Evolutionary conservation across 257 asterid genomes (phyloP), one percentile per base, ranked within the genome.

Genomic region (Cordia subcordata): DNA sequence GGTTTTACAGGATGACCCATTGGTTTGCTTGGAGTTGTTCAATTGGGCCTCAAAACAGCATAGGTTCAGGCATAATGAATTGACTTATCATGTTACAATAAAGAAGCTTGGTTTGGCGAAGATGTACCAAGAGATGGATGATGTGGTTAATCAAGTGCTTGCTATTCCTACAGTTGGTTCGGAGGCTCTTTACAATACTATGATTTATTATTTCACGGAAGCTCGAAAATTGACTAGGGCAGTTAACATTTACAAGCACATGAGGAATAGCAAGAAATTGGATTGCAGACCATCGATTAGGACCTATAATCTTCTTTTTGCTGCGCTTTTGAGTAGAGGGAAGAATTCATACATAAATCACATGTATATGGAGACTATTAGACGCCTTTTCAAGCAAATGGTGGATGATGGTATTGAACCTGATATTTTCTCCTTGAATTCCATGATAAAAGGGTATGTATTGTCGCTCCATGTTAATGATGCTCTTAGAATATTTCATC

Each of bases 11-110:
- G 70, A 74, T 21, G 95, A 88, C 47, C 95, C 95, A 20, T 58
- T 91, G 45, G 82, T 91, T 51, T 88, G 95, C 70, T 73, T 85
- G 17, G 98, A 91, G 88, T 72, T 91, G 61, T 88, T 85, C 72
- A 91, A 85, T 66, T 88, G 98, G 98, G 98, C 98, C 1, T 70
- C 93, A 0, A 79, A 84, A 23, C 95, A 91, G 74, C 96, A 86
- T 66, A 77, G 96, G 68, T 91, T 87, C 57, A 72, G 81, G 75
- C 98, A 91, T 71, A 61, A 63, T 68, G 88, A 68, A 54, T 68
- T 69, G 19, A 85, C 94, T 0, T 84, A 62, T 61, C 96, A 85
- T 68, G 32, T 82, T 16, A 78, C 85, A 0, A 81, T 91, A 70
- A 81, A 79, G 75, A 82, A 80, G 74, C 95, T 91, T 53, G 98